Evolutionary conservation across 148 eudicot genomes (phyloP), one percentile per base, ranked within the genome.

Genomic region (Euryodendron excelsum): DNA sequence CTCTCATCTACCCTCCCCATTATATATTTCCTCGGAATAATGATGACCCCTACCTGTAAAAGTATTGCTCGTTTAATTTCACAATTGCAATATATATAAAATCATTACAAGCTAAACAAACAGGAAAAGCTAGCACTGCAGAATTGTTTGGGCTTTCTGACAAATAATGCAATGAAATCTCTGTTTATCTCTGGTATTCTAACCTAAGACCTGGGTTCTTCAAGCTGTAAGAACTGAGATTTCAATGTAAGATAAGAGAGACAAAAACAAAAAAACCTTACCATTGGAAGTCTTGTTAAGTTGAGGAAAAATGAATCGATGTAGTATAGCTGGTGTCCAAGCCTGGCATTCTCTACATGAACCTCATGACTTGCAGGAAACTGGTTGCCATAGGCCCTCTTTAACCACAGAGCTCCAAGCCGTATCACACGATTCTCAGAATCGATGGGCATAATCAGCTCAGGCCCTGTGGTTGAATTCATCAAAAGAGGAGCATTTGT

Each of bases 201-300:
- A n/a, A 9, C 45, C 45, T 41, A 41, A 41, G 45, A 41, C 45
- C 45, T 41, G 45, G 8, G 8, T 41, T 41, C 45, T 41, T 41
- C 7, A 41, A 5, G 8, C 45, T 41, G 6, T 41, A 41, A 39
- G 59, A 55, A 12, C 2, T 31, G 65, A 58, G 39, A 59, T 8
- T 33, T 6, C 27, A 34, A 52, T 30, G 28, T 33, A 14, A 4
- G 27, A 45, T 20, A 61, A 23, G 72, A 47, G 34, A 8, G 14
- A 11, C 52, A 67, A 8, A 44, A 20, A 25, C 2, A 6, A 37
- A 27, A 36, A 73, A 37, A 58, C 8, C 79, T 78, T 89, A 93
- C 99, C 98, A 96, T 96, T 36, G 98, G 99, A 76, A 96, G 99
- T 77, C 94, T 92, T 80, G 87, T 91, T 69, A 96, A 79, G 84